Evolutionary conservation across 805 yeast species (phyloP).

Genomic region (Nakazawaea siamensis): DNA sequence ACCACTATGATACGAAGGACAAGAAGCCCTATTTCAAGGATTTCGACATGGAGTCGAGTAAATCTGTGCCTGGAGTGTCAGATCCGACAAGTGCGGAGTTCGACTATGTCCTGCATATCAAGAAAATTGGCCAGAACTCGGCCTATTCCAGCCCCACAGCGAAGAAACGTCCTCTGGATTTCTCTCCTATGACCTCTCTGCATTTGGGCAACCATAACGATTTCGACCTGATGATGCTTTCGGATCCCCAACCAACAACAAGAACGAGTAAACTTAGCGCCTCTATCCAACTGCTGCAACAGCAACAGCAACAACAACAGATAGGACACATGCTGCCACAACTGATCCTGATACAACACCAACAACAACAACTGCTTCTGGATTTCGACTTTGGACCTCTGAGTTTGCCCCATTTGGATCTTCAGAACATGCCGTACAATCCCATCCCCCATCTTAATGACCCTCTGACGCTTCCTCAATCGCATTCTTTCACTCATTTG

Average conservation of each 20-base stretch:
- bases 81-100: conserved; percentile 49
- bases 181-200: conserved; percentile 17
- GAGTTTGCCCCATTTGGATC: conserved; percentile 7
- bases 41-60: conserved; percentile 2
- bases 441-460: no score
- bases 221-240: not conserved
- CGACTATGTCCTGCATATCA: conserved; percentile 58
- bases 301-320: conserved; percentile 2
- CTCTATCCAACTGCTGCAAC: conserved; percentile 8
- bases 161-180: conserved; percentile 19
- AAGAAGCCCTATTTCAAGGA: conserved; percentile 8
- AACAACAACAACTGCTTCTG: conserved; percentile 1
- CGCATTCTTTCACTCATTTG: conserved; percentile 6
- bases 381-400: conserved; percentile 12
- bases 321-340: no score
- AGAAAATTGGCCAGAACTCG: conserved; percentile 43
- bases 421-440: no score
- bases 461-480: not conserved
- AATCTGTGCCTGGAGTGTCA: conserved; percentile 1
- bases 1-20: conserved; percentile 1
- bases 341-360: conserved; percentile 6
- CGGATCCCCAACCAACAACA: conserved; percentile 4
- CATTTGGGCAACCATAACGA: not conserved
- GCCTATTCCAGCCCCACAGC: conserved; percentile 12
- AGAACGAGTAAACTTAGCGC: conserved; percentile 12